Conservation (phyloP, 2,329 filamentous ascomycete species). For the Cryphonectria carpinicola region DNA sequence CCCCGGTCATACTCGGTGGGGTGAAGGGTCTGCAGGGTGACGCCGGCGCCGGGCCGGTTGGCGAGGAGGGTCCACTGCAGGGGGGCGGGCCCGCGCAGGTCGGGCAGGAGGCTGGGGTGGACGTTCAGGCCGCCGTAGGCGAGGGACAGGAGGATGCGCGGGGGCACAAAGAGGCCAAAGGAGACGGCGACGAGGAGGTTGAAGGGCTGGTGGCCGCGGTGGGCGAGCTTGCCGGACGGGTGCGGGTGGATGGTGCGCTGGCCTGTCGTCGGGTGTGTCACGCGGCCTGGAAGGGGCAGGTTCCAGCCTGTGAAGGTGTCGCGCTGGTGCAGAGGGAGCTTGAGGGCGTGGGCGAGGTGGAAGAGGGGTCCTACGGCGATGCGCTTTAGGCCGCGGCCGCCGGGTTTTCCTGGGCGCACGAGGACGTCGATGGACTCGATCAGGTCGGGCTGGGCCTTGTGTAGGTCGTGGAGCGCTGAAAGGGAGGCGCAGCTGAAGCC, state of each 20-base stretch:
- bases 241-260: slow-evolving; percentile 23
- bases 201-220: slow-evolving; percentile 60
- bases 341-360: slow-evolving; percentile 63
- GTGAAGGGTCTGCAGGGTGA: slow-evolving; percentile 88
- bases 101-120: slow-evolving; percentile 87
- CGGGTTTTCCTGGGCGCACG: slow-evolving; percentile 76
- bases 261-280: slow-evolving; percentile 26
- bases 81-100: slow-evolving; percentile 84
- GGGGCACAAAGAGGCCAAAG: slow-evolving; percentile 88
- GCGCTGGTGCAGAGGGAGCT: slow-evolving; percentile 71
- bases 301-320: slow-evolving; percentile 85
- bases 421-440: slow-evolving; percentile 85
- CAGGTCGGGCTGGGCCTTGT: slow-evolving; percentile 51
- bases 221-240: slow-evolving; percentile 26
- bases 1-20: slow-evolving; percentile 78
- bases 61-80: slow-evolving; percentile 81
- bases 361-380: slow-evolving; percentile 77
- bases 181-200: slow-evolving; percentile 92
- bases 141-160: slow-evolving; percentile 68
- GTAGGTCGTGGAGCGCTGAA: slow-evolving; percentile 67
- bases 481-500: slow-evolving; percentile 83
- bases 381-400: slow-evolving; percentile 73
- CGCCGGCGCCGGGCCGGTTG: slow-evolving; percentile 64
- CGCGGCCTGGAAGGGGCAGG: slow-evolving; percentile 22
- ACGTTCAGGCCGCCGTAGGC: slow-evolving; percentile 90